A percentile compares a stretch with the other conserved stretches of the same genome.
phyloP scores from a whole-genome alignment of 176 grass and related monocot genomes.

The Poa pratensis region DNA sequence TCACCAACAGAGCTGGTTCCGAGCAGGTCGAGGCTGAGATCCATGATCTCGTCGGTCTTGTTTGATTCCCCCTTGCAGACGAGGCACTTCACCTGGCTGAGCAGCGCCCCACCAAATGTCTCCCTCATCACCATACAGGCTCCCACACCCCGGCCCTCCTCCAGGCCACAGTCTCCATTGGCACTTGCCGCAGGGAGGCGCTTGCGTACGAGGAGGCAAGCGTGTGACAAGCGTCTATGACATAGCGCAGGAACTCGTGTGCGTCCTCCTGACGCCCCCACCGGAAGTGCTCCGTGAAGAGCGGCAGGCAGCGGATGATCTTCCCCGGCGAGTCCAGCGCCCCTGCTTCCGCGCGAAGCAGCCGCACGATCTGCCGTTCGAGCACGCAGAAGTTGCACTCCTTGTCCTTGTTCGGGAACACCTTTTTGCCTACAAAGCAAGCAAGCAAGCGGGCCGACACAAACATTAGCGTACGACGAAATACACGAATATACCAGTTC shows the following conservation, averaged over 20 bases:
- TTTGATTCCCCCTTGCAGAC: conserved; percentile 93
- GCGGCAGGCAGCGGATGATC: conserved; percentile 61
- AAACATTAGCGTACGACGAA: conserved; percentile 24
- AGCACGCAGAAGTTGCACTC: conserved; percentile 87
- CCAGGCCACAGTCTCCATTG: conserved; percentile 45
- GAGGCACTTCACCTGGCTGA: conserved; percentile 97
- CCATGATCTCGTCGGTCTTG: conserved; percentile 98
- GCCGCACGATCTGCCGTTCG: conserved; percentile 69
- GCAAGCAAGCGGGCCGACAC: not conserved
- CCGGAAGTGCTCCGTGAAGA: conserved; percentile 78
- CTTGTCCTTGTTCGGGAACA: conserved; percentile 80
- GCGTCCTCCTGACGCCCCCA: conserved; percentile 93
- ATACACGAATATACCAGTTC: not conserved
- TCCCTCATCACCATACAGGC: conserved; percentile 71
- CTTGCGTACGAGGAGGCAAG: conserved; percentile 62
- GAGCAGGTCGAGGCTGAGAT: conserved; percentile 84
- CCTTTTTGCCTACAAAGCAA: conserved; percentile 61
- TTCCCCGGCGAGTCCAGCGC: conserved; percentile 65
- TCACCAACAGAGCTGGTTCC: conserved; percentile 80
- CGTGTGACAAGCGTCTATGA: conserved; percentile 85
- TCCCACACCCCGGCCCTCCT: conserved; percentile 35
- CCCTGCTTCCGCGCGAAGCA: conserved; percentile 48
- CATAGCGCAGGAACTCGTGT: conserved; percentile 86
- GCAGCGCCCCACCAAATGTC: conserved; percentile 80
- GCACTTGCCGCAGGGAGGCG: conserved; percentile 31